A percentile compares a stretch with the other conserved stretches of the same genome.
Conservation (phyloP, 768 basidiomycete species). For the Amanita exitialis region DNA sequence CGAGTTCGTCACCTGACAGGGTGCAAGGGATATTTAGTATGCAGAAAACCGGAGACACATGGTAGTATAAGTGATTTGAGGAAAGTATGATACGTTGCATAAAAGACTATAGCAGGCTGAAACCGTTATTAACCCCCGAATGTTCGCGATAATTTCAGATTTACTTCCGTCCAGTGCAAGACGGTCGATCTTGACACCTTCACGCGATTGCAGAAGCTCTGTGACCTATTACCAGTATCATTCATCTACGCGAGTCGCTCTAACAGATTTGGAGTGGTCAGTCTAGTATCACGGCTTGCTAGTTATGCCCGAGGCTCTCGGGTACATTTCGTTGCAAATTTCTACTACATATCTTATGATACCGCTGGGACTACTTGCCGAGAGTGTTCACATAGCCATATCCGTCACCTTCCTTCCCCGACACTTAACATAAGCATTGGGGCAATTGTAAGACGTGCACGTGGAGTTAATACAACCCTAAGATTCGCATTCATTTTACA, state of each 20-base stretch:
- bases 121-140: no score
- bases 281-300: no score
- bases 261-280: no score
- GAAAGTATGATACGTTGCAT: neutral
- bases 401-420: neutral
- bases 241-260: no score
- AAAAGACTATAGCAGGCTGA: neutral
- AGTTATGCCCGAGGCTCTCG: no score
- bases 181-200: no score
- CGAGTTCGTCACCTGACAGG: slow-evolving; percentile 21
- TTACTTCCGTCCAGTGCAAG: no score
- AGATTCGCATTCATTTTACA: slow-evolving; percentile 1
- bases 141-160: no score
- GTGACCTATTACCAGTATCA: no score
- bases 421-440: neutral
- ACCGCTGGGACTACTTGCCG: neutral
- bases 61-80: neutral
- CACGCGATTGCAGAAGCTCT: no score
- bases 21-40: slow-evolving; percentile 51
- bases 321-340: neutral
- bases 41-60: slow-evolving; percentile 24
- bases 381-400: neutral
- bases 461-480: neutral
- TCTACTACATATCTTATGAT: neutral
- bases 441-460: neutral